phyloP scores from a whole-genome alignment of 257 asterid species.

The Plantago major region DNA sequence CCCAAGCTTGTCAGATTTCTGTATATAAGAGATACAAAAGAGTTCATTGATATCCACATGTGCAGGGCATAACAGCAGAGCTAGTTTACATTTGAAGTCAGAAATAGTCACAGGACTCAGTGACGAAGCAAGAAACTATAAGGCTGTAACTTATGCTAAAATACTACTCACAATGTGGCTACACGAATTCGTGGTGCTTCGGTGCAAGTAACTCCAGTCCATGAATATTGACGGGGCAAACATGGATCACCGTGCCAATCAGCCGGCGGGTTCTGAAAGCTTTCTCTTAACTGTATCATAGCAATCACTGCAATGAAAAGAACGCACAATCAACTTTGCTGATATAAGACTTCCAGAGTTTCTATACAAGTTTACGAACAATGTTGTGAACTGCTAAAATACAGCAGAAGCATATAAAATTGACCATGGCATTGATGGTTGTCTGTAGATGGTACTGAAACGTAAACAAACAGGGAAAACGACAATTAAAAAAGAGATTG shows the following conservation, averaged over 20 bases:
- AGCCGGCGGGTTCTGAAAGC: constrained; percentile 66
- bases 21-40: constrained; percentile 12
- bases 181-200: constrained; percentile 64
- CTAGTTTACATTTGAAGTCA: too few relatives aligned
- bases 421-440: too few relatives aligned
- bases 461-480: too few relatives aligned
- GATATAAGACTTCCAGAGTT: constrained; percentile 1
- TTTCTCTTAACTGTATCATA: constrained; percentile 49
- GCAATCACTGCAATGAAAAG: constrained; percentile 56
- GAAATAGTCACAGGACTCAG: too few relatives aligned
- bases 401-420: too few relatives aligned
- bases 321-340: not conserved
- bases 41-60: constrained; percentile 4
- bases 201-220: constrained; percentile 92
- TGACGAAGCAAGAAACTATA: not conserved
- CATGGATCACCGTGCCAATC: constrained; percentile 99
- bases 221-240: constrained; percentile 62
- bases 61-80: not conserved
- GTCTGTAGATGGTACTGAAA: too few relatives aligned
- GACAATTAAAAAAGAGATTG: too few relatives aligned
- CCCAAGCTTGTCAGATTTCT: constrained; percentile 78
- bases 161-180: constrained; percentile 60
- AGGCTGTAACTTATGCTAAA: not conserved
- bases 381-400: too few relatives aligned
- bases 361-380: not conserved